Evolutionary conservation across 148 eudicot genomes (phyloP).

Genomic region (Spergularia marina): DNA sequence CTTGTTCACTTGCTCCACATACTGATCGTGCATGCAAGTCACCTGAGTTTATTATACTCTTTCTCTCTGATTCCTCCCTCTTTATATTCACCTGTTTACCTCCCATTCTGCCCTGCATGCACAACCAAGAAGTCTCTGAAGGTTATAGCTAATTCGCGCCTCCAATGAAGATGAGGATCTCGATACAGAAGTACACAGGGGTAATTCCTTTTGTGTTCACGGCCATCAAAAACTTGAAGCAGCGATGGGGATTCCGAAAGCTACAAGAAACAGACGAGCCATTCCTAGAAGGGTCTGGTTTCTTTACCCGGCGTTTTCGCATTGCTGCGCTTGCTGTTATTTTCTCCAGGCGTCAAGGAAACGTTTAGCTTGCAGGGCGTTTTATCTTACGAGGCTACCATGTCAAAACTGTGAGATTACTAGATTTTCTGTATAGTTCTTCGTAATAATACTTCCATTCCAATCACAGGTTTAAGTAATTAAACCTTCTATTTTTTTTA

Average conservation of each 20-base stretch:
- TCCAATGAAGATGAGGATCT: slow-evolving; percentile 8
- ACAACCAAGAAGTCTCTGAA: not conserved
- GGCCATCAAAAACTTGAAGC: slow-evolving; percentile 10
- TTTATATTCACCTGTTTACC: slow-evolving; percentile 6
- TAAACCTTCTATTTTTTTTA: too few species aligned
- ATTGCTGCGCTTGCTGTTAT: slow-evolving; percentile 15
- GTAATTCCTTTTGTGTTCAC: slow-evolving; percentile 9
- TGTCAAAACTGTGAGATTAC: not conserved
- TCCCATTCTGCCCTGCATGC: not conserved
- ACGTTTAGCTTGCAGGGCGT: not conserved
- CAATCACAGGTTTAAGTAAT: too few species aligned
- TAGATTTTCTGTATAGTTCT: not conserved
- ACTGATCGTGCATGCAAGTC: slow-evolving; percentile 9
- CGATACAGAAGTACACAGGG: slow-evolving; percentile 15
- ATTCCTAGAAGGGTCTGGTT: not conserved
- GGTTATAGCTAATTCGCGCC: not conserved
- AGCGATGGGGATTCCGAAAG: not conserved
- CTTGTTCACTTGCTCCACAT: slow-evolving; percentile 14
- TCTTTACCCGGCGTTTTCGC: slow-evolving; percentile 15
- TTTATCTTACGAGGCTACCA: not conserved
- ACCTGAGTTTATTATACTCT: not conserved
- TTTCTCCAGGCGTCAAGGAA: slow-evolving; percentile 12
- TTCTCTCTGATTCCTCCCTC: not conserved
- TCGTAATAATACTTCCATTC: not conserved
- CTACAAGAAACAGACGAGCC: not conserved